These are phyloP conservation scores for Gnaphalium uliginosum DNA, from an alignment of 129 eudicot species.

Conservation along the genomic window DNA sequence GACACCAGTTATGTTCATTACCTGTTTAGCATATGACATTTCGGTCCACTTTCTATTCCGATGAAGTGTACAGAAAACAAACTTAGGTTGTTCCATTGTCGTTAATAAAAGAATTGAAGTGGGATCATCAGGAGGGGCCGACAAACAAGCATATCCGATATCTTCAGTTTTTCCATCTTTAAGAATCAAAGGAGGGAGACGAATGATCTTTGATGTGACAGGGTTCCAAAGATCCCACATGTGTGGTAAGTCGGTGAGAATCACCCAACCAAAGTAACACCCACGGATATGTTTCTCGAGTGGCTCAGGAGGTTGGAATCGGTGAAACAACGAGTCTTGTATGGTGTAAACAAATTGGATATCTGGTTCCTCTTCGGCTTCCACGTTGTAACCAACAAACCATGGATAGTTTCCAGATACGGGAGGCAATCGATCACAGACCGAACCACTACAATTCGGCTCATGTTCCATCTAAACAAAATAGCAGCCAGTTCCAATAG, in stretches of 20 bases:
- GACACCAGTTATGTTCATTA: no score
- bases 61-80: neutral
- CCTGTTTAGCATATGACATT: neutral
- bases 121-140: neutral
- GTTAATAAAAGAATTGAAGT: neutral
- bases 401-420: neutral
- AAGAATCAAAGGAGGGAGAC: neutral
- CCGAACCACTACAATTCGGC: neutral
- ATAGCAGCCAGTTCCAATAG: no score
- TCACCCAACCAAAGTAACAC: neutral
- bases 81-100: neutral
- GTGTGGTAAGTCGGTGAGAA: neutral
- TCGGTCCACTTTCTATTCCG: neutral
- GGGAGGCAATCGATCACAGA: neutral
- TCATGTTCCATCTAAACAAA: neutral
- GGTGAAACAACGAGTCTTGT: neutral
- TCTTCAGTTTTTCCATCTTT: neutral
- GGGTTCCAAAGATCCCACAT: constrained; percentile 1
- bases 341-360: neutral
- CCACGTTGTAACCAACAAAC: neutral
- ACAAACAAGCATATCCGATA: neutral
- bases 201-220: neutral
- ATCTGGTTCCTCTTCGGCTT: neutral
- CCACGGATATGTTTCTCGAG: neutral
- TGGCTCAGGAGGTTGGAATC: neutral